Percentiles rank a stretch among this genome's conserved stretches.
Evolutionary conservation across 2,329 filamentous ascomycete genomes (phyloP).

Genomic region (Colletotrichum sp.): DNA sequence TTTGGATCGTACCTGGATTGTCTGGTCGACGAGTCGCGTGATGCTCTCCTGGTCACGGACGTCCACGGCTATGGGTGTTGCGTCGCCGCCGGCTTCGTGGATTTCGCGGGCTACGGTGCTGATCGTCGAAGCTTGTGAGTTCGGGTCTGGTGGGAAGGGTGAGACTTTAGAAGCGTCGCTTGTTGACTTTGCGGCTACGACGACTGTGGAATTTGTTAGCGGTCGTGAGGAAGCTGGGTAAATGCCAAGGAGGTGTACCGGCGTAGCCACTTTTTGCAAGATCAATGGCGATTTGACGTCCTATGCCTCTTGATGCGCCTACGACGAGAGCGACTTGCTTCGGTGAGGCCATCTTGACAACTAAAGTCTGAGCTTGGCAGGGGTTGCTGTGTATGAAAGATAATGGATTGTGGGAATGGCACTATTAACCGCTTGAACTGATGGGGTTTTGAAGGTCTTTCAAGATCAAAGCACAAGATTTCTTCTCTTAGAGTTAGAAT

Average conservation of each 20-base stretch:
- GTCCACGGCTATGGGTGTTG: slow-evolving; percentile 73
- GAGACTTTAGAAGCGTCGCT: slow-evolving; percentile 62
- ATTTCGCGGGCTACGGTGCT: slow-evolving; percentile 82
- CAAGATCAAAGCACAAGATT: background rate
- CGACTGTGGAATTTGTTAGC: slow-evolving; percentile 52
- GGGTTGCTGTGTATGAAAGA: background rate
- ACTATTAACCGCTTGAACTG: background rate
- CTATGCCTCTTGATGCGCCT: slow-evolving; percentile 81
- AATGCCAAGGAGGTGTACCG: slow-evolving; percentile 50
- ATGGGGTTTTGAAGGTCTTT: background rate
- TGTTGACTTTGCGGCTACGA: slow-evolving; percentile 78
- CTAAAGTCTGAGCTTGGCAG: background rate
- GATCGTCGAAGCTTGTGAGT: slow-evolving; percentile 77
- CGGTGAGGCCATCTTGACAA: slow-evolving; percentile 1
- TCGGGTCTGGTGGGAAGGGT: slow-evolving; percentile 78
- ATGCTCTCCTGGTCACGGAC: slow-evolving; percentile 69
- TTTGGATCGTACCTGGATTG: slow-evolving; percentile 45
- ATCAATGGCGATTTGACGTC: slow-evolving; percentile 80
- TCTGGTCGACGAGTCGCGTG: slow-evolving; percentile 61
- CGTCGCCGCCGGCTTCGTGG: slow-evolving; percentile 64
- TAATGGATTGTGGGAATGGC: background rate
- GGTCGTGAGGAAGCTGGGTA: background rate
- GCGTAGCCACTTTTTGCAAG: slow-evolving; percentile 74
- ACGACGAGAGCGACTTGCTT: slow-evolving; percentile 69
- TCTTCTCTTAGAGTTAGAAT: background rate